phyloP scores from a whole-genome alignment of 257 asterid species.

The Rubia yunnanensis region DNA sequence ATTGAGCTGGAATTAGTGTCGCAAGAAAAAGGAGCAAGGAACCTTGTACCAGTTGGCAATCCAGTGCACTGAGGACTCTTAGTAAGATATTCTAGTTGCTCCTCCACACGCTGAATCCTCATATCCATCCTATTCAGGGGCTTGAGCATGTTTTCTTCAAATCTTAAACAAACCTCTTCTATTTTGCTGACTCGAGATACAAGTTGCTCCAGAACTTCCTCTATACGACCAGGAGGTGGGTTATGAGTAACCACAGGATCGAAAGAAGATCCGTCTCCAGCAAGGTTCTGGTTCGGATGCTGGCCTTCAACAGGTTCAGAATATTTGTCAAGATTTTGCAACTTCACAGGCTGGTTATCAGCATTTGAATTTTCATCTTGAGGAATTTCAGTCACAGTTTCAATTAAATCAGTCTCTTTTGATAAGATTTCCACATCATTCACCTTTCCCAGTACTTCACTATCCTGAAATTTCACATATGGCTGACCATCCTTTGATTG shows the following conservation, averaged over 20 bases:
- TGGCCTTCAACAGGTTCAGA: constrained; percentile 22
- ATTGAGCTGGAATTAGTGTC: constrained; percentile 55
- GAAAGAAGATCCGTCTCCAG: constrained; percentile 1
- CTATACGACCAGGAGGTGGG: constrained; percentile 30
- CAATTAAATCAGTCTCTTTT: constrained; percentile 20
- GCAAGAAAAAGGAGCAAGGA: constrained; percentile 73
- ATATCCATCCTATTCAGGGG: constrained; percentile 75
- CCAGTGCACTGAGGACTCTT: constrained; percentile 34
- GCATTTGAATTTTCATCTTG: constrained; percentile 11
- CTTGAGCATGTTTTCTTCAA: constrained; percentile 76
- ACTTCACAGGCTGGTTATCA: constrained; percentile 26
- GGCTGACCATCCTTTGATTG: constrained; percentile 19
- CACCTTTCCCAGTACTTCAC: constrained; percentile 23
- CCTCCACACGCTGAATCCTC: constrained; percentile 71
- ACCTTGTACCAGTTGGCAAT: constrained; percentile 42
- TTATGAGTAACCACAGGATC: constrained; percentile 20
- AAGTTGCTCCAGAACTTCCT: constrained; percentile 60
- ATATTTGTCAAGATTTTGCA: constrained; percentile 25
- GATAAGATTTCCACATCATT: constrained; percentile 25
- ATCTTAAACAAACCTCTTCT: constrained; percentile 75
- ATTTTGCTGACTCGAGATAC: constrained; percentile 60
- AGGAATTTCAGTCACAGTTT: constrained; percentile 18
- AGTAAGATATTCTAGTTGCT: constrained; percentile 57
- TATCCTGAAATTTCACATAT: constrained; percentile 25
- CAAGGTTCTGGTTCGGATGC: constrained; percentile 14